phyloP scores from a whole-genome alignment of 2,329 filamentous ascomycete species.

The Penicillium sp. region DNA sequence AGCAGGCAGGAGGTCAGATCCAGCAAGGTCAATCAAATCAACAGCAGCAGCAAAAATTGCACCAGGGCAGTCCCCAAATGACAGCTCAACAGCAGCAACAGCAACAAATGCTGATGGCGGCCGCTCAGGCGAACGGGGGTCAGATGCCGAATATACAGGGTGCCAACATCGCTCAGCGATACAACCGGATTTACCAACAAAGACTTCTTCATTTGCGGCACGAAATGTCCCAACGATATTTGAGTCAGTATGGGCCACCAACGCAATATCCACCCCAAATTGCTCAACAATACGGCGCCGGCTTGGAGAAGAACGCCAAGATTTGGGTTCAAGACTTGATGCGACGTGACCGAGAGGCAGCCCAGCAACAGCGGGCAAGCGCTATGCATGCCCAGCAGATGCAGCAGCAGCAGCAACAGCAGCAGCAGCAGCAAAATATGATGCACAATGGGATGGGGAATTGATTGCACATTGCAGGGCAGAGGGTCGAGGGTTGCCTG shows the following conservation, averaged over 20 bases:
- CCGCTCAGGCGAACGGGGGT: slow-evolving; percentile 45
- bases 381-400: slow-evolving; percentile 45
- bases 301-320: slow-evolving; percentile 44
- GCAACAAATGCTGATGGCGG: slow-evolving; percentile 44
- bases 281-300: slow-evolving; percentile 42
- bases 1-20: slow-evolving; percentile 38
- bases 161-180: slow-evolving; percentile 37
- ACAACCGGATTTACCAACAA: slow-evolving; percentile 43
- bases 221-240: slow-evolving; percentile 43
- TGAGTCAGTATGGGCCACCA: slow-evolving; percentile 45
- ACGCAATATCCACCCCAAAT: slow-evolving; percentile 44
- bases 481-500: neutral
- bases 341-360: slow-evolving; percentile 41
- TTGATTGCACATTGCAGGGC: slow-evolving; percentile 19
- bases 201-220: slow-evolving; percentile 40
- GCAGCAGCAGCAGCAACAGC: slow-evolving; percentile 21
- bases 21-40: slow-evolving; percentile 28
- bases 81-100: slow-evolving; percentile 41
- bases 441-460: slow-evolving; percentile 48
- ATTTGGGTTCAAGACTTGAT: slow-evolving; percentile 44
- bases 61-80: slow-evolving; percentile 41
- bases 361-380: slow-evolving; percentile 38
- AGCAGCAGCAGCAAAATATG: slow-evolving; percentile 44
- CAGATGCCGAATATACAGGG: slow-evolving; percentile 39
- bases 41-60: slow-evolving; percentile 32